phyloP scores from a whole-genome alignment of 225 moss, liverwort and hornwort genomes.

The Climacium dendroides region DNA sequence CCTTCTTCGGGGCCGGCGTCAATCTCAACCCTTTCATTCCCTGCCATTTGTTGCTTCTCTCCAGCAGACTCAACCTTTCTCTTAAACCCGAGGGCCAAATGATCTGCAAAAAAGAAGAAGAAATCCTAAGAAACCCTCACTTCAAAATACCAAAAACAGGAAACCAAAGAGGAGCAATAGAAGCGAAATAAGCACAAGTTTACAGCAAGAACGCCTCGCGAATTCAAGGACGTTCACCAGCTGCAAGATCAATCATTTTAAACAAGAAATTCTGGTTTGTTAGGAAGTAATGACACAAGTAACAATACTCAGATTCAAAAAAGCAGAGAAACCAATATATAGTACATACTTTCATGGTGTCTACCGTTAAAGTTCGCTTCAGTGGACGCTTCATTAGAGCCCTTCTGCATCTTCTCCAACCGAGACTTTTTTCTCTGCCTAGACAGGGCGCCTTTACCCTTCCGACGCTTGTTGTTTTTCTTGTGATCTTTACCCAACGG shows the following conservation, averaged over 20 bases:
- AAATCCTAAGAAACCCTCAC: not conserved
- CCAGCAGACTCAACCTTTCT: not conserved
- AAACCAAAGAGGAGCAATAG: not conserved
- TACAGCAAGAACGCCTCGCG: not conserved
- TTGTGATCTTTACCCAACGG: slow-evolving; percentile 6
- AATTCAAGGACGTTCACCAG: not conserved
- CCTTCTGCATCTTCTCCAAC: slow-evolving; percentile 17
- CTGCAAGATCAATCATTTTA: not conserved
- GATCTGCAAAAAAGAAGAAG: slow-evolving; percentile 1
- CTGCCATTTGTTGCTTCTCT: slow-evolving; percentile 12
- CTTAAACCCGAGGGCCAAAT: not conserved
- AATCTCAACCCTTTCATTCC: not conserved
- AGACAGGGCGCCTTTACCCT: slow-evolving; percentile 45
- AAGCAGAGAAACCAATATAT: not conserved
- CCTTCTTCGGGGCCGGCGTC: slow-evolving; percentile 41
- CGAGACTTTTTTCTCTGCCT: slow-evolving; percentile 29
- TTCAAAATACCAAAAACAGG: not conserved
- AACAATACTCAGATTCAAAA: not conserved
- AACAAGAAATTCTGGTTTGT: not conserved
- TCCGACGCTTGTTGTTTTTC: slow-evolving; percentile 28
- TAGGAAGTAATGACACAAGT: not conserved
- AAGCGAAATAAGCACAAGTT: not conserved
- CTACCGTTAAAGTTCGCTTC: not conserved
- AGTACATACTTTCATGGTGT: slow-evolving; percentile 8
- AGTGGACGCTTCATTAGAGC: not conserved